Percentiles rank a stretch among this genome's conserved stretches.
Conservation (phyloP, 1,139 yeast genomes). For the Blastobotrys ciferrii region DNA sequence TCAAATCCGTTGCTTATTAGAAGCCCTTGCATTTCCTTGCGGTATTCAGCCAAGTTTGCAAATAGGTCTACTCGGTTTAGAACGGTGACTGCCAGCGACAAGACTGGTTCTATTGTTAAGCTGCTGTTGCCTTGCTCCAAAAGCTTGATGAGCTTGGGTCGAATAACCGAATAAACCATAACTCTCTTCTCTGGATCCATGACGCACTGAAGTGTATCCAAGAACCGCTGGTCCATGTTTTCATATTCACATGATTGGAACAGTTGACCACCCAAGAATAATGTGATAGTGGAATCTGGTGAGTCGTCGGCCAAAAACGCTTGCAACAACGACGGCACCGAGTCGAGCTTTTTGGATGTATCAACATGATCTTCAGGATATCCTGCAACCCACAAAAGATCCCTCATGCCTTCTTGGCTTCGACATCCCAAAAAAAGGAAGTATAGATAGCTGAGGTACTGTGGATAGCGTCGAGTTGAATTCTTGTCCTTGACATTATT, state of each 20-base stretch:
- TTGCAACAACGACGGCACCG: constrained; percentile 49
- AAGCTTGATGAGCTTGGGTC: constrained; percentile 24
- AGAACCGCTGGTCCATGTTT: constrained; percentile 51
- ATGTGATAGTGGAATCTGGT: constrained; percentile 45
- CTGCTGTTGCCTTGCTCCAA: constrained; percentile 25
- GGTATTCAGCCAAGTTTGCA: constrained; percentile 19
- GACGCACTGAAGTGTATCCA: constrained; percentile 49
- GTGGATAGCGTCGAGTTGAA: constrained; percentile 20
- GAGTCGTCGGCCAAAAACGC: constrained; percentile 49
- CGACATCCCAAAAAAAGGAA: constrained; percentile 54
- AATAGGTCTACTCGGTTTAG: constrained; percentile 24
- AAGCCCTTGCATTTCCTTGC: constrained; percentile 19
- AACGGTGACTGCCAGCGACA: constrained; percentile 23
- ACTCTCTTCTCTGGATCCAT: constrained; percentile 28
- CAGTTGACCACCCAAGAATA: constrained; percentile 53
- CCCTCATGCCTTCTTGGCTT: constrained; percentile 48
- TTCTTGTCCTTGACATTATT: constrained; percentile 29
- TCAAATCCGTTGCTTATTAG: constrained; percentile 24
- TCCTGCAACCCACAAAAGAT: constrained; percentile 48
- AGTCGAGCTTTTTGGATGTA: constrained; percentile 29
- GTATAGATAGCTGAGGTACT: constrained; percentile 47
- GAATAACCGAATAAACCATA: constrained; percentile 28
- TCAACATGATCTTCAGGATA: constrained; percentile 39
- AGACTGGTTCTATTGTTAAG: constrained; percentile 22
- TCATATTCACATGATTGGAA: constrained; percentile 55